Evolutionary conservation across 2,329 filamentous ascomycete species (phyloP).

Genomic region (Colletotrichum theobromicola): DNA sequence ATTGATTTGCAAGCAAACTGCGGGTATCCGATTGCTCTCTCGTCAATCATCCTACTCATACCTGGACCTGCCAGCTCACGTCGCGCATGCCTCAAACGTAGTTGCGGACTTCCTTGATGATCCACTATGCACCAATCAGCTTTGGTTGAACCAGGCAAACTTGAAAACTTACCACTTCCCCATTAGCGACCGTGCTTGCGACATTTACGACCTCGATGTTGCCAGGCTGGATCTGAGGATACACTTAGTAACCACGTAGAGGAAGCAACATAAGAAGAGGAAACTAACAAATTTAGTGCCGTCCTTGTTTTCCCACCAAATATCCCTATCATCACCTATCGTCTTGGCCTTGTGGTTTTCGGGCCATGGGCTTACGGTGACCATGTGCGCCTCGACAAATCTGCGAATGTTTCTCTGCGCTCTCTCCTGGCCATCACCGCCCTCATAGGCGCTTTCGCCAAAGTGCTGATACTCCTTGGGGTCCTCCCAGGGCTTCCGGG

Average conservation of each 20-base stretch:
- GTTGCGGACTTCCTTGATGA: constrained; percentile 61
- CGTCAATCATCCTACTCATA: not conserved
- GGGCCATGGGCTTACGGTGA: constrained; percentile 77
- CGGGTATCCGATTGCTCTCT: not conserved
- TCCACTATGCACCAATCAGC: constrained; percentile 57
- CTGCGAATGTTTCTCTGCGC: constrained; percentile 77
- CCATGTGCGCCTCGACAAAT: constrained; percentile 88
- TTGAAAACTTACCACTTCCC: constrained; percentile 68
- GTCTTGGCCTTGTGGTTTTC: constrained; percentile 71
- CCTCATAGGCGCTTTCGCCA: constrained; percentile 77
- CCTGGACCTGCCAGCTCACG: not conserved
- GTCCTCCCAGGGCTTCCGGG: constrained; percentile 87
- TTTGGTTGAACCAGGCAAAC: not conserved
- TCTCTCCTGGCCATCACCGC: constrained; percentile 74
- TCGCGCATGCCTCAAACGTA: constrained; percentile 31
- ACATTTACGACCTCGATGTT: constrained; percentile 78
- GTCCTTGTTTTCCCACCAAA: constrained; percentile 83
- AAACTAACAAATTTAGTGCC: constrained; percentile 71
- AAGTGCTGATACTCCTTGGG: constrained; percentile 72
- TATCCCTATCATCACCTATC: constrained; percentile 64
- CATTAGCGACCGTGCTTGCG: constrained; percentile 80
- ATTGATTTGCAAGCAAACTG: not conserved
- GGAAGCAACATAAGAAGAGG: not conserved
- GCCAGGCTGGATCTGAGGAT: constrained; percentile 74
- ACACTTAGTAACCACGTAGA: not conserved